Evolutionary conservation across 2,329 filamentous ascomycete genomes (phyloP).

Genomic region (Gaeumannomyces tritici): DNA sequence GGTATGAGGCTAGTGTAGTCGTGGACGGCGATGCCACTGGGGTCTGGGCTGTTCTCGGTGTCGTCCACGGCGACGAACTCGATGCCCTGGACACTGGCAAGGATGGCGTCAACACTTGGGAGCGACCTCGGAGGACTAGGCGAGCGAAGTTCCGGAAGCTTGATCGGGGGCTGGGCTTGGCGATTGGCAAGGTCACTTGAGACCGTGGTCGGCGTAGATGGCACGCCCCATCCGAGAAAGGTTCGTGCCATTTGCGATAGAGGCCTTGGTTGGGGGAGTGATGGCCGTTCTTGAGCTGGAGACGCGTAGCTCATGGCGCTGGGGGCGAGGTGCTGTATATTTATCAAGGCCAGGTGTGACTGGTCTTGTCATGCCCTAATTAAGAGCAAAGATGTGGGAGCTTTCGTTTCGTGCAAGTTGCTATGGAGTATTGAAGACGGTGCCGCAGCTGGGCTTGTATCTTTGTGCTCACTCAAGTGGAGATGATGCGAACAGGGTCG

Average conservation of each 20-base stretch:
- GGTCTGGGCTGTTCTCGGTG: background rate
- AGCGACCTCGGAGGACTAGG: background rate
- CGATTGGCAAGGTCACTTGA: background rate
- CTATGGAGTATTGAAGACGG: too few relatives aligned
- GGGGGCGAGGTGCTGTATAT: background rate
- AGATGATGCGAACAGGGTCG: too few relatives aligned
- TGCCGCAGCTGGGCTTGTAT: too few relatives aligned
- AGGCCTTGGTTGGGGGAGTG: background rate
- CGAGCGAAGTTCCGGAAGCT: background rate
- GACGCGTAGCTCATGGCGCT: background rate
- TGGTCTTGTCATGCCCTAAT: too few relatives aligned
- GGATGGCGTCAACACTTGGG: background rate
- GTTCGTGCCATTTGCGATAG: background rate
- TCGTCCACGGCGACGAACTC: background rate
- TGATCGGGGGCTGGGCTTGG: too few relatives aligned
- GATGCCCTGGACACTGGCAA: background rate
- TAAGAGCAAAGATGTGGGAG: too few relatives aligned
- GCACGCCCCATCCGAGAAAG: background rate
- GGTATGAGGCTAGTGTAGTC: background rate
- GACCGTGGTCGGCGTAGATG: background rate
- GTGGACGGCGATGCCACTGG: background rate
- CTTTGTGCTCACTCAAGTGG: too few relatives aligned
- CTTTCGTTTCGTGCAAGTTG: too few relatives aligned
- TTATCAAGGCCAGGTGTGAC: background rate
- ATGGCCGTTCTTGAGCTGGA: background rate